These are phyloP conservation scores for Arthrobotrys conoides DNA, from an alignment of 2,329 filamentous ascomycete genomes.

Conservation along the genomic window DNA sequence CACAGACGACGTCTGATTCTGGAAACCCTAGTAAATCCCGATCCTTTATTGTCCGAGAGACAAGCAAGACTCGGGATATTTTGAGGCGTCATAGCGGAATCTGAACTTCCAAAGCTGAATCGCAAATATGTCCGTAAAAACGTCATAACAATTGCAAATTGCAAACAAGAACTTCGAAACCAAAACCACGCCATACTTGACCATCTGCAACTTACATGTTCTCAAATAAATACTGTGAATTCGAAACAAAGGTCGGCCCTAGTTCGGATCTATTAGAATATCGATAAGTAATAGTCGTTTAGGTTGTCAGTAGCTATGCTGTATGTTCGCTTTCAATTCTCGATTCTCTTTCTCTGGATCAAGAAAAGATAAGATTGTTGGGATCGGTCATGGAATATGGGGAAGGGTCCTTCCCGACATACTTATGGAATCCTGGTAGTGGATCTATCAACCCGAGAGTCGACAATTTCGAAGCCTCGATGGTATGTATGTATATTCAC, in stretches of 20 bases:
- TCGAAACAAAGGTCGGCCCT: background rate
- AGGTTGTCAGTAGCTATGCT: constrained; percentile 15
- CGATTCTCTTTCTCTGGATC: constrained; percentile 36
- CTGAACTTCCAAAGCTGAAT: background rate
- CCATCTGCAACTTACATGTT: constrained; percentile 11
- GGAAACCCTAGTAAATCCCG: constrained; percentile 11
- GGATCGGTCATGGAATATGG: constrained; percentile 46
- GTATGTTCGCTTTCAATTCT: constrained; percentile 36
- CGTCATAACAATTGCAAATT: background rate
- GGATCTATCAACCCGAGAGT: constrained; percentile 49
- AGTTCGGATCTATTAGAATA: background rate
- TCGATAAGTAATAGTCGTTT: background rate
- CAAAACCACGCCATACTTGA: background rate
- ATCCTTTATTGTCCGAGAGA: constrained; percentile 25
- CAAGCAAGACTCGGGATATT: constrained; percentile 5
- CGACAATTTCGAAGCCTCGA: constrained; percentile 30
- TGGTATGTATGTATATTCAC: constrained; percentile 20
- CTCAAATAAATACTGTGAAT: background rate
- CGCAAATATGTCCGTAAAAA: background rate
- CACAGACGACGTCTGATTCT: background rate
- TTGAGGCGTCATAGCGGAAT: constrained; percentile 22
- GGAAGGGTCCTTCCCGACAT: constrained; percentile 59
- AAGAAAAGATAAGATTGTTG: constrained; percentile 58
- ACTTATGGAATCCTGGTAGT: constrained; percentile 61
- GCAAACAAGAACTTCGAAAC: background rate